Percentiles rank a stretch among this genome's conserved stretches.
These are phyloP conservation scores for Diphasiastrum complanatum DNA, from an alignment of 83 land plant species.

Conservation along the genomic window DNA sequence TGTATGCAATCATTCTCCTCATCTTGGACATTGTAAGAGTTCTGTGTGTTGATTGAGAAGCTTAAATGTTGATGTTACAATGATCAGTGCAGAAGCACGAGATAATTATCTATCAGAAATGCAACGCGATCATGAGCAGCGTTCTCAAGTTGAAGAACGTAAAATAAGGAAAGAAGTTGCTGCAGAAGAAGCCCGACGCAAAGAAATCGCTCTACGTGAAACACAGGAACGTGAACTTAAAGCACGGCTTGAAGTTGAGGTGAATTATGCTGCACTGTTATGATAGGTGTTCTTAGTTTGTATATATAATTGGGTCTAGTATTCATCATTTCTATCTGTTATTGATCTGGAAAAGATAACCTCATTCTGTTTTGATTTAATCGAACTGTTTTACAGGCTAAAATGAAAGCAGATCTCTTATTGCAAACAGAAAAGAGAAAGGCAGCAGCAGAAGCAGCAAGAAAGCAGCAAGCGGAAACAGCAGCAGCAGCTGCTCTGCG, in stretches of 20 bases:
- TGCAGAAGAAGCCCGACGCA: conserved; percentile 27
- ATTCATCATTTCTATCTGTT: background rate
- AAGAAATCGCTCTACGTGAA: conserved; percentile 23
- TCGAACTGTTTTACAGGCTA: conserved; percentile 11
- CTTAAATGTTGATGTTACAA: background rate
- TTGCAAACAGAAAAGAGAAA: conserved; percentile 15
- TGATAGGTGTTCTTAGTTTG: background rate
- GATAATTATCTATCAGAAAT: conserved; percentile 30
- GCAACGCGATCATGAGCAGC: conserved; percentile 34
- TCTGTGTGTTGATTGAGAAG: background rate
- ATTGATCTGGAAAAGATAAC: background rate
- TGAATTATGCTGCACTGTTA: background rate
- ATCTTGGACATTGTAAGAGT: background rate
- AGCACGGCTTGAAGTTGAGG: conserved; percentile 26
- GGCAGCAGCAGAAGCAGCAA: conserved; percentile 23
- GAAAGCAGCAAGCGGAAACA: conserved; percentile 28
- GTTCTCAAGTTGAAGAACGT: conserved; percentile 35
- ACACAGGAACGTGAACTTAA: conserved; percentile 25
- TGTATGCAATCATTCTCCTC: conserved; percentile 8
- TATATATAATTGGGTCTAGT: background rate
- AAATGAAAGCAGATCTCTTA: conserved; percentile 7
- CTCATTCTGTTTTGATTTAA: background rate
- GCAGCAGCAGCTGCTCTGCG: conserved; percentile 26
- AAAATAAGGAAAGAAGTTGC: conserved; percentile 33
- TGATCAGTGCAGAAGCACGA: conserved; percentile 28